These are phyloP conservation scores for Thermomyces lanuginosus DNA, from an alignment of 2,329 filamentous ascomycete species.

Conservation along the genomic window DNA sequence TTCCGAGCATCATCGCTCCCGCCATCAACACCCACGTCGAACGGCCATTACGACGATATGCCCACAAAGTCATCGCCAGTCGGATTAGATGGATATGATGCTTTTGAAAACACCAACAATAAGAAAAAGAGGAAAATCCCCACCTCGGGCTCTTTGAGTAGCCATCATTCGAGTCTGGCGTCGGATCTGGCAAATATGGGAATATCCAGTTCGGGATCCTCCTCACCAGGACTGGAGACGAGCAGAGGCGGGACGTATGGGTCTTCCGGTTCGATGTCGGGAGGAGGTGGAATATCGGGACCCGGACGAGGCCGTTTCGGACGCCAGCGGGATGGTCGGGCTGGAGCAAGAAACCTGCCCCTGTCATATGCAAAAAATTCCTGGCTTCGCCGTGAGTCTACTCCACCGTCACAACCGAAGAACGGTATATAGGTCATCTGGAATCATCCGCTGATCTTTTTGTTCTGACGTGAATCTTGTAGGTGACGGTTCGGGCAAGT, in stretches of 20 bases:
- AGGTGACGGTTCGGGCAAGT: conserved; percentile 22
- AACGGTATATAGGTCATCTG: conserved; percentile 14
- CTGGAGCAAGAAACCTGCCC: too few species aligned
- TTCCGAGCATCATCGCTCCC: conserved; percentile 24
- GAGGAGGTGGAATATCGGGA: conserved; percentile 60
- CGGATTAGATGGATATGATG: conserved; percentile 82
- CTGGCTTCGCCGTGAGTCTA: conserved; percentile 35
- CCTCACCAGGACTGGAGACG: conserved; percentile 30
- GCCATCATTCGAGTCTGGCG: conserved; percentile 43
- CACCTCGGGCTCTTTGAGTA: conserved; percentile 55
- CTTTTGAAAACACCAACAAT: conserved; percentile 96
- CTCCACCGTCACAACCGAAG: conserved; percentile 28
- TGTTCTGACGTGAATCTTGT: conserved; percentile 14
- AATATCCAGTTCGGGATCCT: conserved; percentile 33
- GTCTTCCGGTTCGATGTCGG: conserved; percentile 38
- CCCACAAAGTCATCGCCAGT: conserved; percentile 44
- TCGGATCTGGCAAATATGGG: conserved; percentile 50
- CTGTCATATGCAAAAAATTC: conserved; percentile 42
- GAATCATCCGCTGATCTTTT: conserved; percentile 1
- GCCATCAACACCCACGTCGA: conserved; percentile 15
- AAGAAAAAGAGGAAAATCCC: conserved; percentile 99
- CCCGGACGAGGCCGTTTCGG: conserved; percentile 71
- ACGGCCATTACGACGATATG: conserved; percentile 13
- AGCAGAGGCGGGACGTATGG: conserved; percentile 38
- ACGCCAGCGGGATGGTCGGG: too few species aligned